Conservation (phyloP, 1,284 basidiomycete genomes). For the Porogramme epimiltina region DNA sequence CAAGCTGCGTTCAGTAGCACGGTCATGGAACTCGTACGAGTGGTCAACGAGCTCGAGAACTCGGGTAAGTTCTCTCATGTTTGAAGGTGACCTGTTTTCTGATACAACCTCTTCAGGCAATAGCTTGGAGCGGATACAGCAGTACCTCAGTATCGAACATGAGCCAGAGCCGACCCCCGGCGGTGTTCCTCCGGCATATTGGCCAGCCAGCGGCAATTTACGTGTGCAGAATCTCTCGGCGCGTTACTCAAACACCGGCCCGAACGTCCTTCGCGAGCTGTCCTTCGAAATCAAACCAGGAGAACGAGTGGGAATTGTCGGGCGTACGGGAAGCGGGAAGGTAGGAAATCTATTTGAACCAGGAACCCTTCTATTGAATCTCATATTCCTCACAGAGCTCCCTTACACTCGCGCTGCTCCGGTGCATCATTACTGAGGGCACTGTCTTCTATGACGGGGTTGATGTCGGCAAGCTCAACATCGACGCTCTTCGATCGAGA, state of each 20-base stretch:
- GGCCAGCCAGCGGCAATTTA: constrained; percentile 73
- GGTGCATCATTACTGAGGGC: constrained; percentile 48
- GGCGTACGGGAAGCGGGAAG: constrained; percentile 55
- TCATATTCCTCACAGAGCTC: constrained; percentile 33
- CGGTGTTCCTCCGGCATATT: constrained; percentile 70
- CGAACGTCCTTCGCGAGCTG: constrained; percentile 46
- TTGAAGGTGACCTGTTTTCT: constrained; percentile 6
- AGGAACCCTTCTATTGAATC: background rate
- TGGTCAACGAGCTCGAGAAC: constrained; percentile 60
- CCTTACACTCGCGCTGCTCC: constrained; percentile 39
- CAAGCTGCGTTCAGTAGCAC: background rate
- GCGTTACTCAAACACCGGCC: constrained; percentile 49
- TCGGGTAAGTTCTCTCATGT: constrained; percentile 46
- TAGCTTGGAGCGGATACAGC: constrained; percentile 46
- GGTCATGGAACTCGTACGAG: constrained; percentile 35
- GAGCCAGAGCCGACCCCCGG: constrained; percentile 52
- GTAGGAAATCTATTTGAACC: background rate
- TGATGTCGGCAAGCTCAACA: constrained; percentile 46
- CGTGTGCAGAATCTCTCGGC: constrained; percentile 59
- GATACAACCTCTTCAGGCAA: background rate
- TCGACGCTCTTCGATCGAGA: constrained; percentile 50
- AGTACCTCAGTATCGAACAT: constrained; percentile 72
- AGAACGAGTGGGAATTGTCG: constrained; percentile 55
- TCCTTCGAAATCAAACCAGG: constrained; percentile 48
- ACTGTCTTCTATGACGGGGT: constrained; percentile 36